Evolutionary conservation across 148 eudicot genomes (phyloP).

Genomic region (Oxyria digyna): DNA sequence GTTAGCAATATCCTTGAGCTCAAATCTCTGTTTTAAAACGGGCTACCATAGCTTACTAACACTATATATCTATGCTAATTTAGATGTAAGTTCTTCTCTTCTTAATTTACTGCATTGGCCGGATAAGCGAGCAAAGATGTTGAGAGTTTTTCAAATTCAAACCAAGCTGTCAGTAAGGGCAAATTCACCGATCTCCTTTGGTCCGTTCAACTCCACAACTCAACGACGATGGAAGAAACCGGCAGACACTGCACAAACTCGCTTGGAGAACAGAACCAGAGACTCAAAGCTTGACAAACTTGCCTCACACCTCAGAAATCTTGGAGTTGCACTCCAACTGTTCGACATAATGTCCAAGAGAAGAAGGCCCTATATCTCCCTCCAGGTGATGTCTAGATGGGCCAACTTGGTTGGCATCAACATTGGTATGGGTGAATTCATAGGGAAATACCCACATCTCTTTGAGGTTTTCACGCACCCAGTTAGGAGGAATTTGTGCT

Average conservation of each 20-base stretch:
- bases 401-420: conserved; percentile 37
- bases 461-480: conserved; percentile 71
- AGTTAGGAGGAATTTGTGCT: conserved; percentile 39
- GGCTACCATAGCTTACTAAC: too few species aligned
- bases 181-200: conserved; percentile 18
- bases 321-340: conserved; percentile 42
- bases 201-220: conserved; percentile 41
- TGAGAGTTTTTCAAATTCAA: background rate
- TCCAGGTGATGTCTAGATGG: conserved; percentile 60
- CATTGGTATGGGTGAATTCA: conserved; percentile 29
- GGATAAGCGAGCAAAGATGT: background rate
- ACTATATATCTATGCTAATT: too few species aligned
- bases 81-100: too few species aligned
- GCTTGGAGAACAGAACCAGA: conserved; percentile 50
- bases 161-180: conserved; percentile 1
- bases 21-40: too few species aligned
- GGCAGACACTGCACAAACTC: conserved; percentile 57
- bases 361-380: conserved; percentile 45
- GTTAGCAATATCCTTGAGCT: too few species aligned
- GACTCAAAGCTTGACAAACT: conserved; percentile 54
- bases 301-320: conserved; percentile 21
- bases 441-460: conserved; percentile 47
- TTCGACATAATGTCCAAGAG: conserved; percentile 42
- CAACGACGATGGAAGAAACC: conserved; percentile 65
- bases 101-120: too few species aligned